Conservation (phyloP, 768 basidiomycete genomes). For the Calocybe gangraenosa region DNA sequence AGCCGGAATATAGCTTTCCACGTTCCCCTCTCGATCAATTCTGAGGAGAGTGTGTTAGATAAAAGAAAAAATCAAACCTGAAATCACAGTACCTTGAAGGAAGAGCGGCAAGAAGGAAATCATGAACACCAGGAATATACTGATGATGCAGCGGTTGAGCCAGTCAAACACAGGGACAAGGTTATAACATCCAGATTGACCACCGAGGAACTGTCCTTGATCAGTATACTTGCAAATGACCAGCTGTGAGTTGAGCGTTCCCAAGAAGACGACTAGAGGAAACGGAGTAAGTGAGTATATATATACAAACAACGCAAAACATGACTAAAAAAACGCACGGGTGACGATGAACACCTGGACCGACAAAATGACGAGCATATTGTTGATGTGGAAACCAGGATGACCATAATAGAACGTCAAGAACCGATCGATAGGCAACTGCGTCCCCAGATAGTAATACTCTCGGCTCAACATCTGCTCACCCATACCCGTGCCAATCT, state of each 20-base stretch:
- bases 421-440: slow-evolving; percentile 97
- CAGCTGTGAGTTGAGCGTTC: slow-evolving; percentile 82
- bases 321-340: slow-evolving; percentile 44
- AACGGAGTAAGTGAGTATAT: slow-evolving; percentile 7
- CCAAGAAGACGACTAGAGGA: slow-evolving; percentile 88
- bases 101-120: slow-evolving; percentile 94
- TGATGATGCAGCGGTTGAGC: slow-evolving; percentile 95
- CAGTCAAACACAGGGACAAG: slow-evolving; percentile 90
- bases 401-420: slow-evolving; percentile 99
- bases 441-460: slow-evolving; percentile 98
- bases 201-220: slow-evolving; percentile 67
- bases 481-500: slow-evolving; percentile 99
- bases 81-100: slow-evolving; percentile 87
- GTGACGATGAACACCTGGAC: slow-evolving; percentile 94
- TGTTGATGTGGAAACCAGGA: slow-evolving; percentile 99
- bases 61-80: not conserved
- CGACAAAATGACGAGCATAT: slow-evolving; percentile 96
- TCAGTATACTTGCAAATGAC: slow-evolving; percentile 76
- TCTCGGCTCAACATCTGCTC: slow-evolving; percentile 99
- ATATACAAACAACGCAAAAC: slow-evolving; percentile 1
- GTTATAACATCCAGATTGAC: slow-evolving; percentile 90
- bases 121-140: slow-evolving; percentile 98
- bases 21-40: slow-evolving; percentile 94
- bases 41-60: slow-evolving; percentile 35
- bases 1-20: slow-evolving; percentile 88